Evolutionary conservation across 1,284 basidiomycete species (phyloP), one percentile per base, ranked within the genome.

Genomic region (Inonotus obliquus): DNA sequence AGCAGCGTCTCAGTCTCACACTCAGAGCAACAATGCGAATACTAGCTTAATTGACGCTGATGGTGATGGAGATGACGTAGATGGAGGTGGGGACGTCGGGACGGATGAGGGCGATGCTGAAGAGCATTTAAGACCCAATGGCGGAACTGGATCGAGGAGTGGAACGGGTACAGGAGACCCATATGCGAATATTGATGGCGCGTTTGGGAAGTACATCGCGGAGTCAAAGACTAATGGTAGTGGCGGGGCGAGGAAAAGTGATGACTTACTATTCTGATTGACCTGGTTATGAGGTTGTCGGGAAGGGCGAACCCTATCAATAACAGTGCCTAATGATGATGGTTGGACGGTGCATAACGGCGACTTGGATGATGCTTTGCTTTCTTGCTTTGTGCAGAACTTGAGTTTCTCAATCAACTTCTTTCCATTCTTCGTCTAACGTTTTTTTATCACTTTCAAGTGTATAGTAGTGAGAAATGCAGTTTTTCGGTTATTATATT

Each of bases 111-210:
- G 73, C 45, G 74, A 74, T 21, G 66, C 58, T 27, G 74, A 74
- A 19, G 73, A 72, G 25, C 52, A 57, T 32, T 47, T 59, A 32
- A 48, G 62, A 37, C 48, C 65, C 64, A 47, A 62, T 64, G 35
- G 54, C 67, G 4, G 60, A 68, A 13, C 57, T 39, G 32, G 32
- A 9, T 32, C 32, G 32, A 32, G 32, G 9, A 32, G 32, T 32
- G 32, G 32, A 9, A 32, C 32, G 32, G 41, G 41, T n/a, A 14
- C 41, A 2, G 17, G 29, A 2, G 89, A 92, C 74, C 90, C 90
- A 19, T 92, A 92, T 67, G 89, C 90, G 10, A 85, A 84, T 64
- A 73, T 92, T 53, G 87, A 80, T 67, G 78, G 81, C 56, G 89
- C 87, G 59, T 92, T 92, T 69, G 84, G 84, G 17, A 79, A 76